Base-by-base conservation (phyloP, 371 early-diverging fungal genomes). In the Lichtheimia corymbifera region DNA sequence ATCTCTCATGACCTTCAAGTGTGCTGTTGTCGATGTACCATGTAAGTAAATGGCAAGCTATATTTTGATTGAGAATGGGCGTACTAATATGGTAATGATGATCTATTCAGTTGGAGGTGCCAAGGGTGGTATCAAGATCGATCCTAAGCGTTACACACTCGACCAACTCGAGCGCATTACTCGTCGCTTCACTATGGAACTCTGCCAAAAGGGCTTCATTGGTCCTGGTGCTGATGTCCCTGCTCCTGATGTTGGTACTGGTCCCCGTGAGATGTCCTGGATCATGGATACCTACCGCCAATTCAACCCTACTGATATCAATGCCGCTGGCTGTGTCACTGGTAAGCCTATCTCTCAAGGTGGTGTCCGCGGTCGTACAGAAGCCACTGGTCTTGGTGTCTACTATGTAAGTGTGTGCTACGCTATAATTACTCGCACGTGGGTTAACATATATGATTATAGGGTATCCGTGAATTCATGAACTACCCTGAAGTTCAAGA, bases 11-110 rank as follows among this genome's bases (percentile, higher is more conserved):
- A 94, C 95, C 22, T 94, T 86, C 80, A 94, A 94, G 79, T 93
- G 93, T 76, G 95, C 95, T 47, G 91, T 94, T 35, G 93, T 94
- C 25, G 94, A 94, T 76, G 95, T 94, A 58, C 94, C 94, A 57
- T 93, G 88, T 84, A 88, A 88, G 80, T 71, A 9, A 40, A 30
- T 17, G 30, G 5, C 54, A 2, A 13, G 17, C 22, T 18, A 18
- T 15, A 28, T 5, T 5, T 30, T 28, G 6, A 9, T 11, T 11
- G 35, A 35, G 35, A 28, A 51, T 24, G 7, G 7, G 51, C 51
- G 22, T 24, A 22, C 24, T 11, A 17, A 28, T 53, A 7, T 30
- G n/a, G 27, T 4, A 20, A 53, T n/a, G 6, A 13, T 24, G 35
- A 49, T 14, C 22, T 22, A n/a, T n/a, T n/a, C 54, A 76, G 80